These are phyloP conservation scores for Asterophora lycoperdoides DNA, from an alignment of 768 basidiomycete genomes.

Conservation along the genomic window DNA sequence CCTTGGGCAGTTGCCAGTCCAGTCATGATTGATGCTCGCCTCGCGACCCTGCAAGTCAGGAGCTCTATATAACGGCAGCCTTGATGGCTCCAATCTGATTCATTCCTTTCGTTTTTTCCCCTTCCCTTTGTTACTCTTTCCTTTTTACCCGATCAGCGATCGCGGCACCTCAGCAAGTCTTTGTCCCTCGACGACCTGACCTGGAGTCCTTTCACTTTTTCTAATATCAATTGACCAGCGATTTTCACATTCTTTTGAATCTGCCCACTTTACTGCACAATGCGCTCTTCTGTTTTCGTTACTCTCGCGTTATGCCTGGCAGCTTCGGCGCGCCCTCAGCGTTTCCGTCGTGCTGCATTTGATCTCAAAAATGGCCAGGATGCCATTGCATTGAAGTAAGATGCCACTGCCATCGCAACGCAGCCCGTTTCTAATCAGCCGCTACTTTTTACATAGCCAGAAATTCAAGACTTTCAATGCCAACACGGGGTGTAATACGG, in stretches of 20 bases:
- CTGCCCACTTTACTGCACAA: slow-evolving; percentile 25
- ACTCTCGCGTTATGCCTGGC: slow-evolving; percentile 28
- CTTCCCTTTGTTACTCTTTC: slow-evolving; percentile 6
- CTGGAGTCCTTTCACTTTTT: neutral
- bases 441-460: slow-evolving; percentile 18
- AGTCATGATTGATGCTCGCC: too few relatives aligned
- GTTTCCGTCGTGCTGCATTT: slow-evolving; percentile 29
- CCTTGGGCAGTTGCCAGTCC: too few relatives aligned
- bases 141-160: slow-evolving; percentile 18
- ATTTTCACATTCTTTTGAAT: slow-evolving; percentile 4
- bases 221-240: neutral
- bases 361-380: slow-evolving; percentile 37
- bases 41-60: too few relatives aligned
- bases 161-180: slow-evolving; percentile 9
- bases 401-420: slow-evolving; percentile 1
- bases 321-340: slow-evolving; percentile 33
- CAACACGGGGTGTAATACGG: slow-evolving; percentile 31
- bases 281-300: slow-evolving; percentile 33
- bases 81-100: neutral
- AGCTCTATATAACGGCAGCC: neutral
- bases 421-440: neutral
- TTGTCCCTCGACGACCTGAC: neutral
- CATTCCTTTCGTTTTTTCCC: slow-evolving; percentile 7
- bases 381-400: slow-evolving; percentile 39
- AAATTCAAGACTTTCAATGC: slow-evolving; percentile 31